Conservation (phyloP, 2,329 filamentous ascomycete species). For the Stemphylium lycopersici region DNA sequence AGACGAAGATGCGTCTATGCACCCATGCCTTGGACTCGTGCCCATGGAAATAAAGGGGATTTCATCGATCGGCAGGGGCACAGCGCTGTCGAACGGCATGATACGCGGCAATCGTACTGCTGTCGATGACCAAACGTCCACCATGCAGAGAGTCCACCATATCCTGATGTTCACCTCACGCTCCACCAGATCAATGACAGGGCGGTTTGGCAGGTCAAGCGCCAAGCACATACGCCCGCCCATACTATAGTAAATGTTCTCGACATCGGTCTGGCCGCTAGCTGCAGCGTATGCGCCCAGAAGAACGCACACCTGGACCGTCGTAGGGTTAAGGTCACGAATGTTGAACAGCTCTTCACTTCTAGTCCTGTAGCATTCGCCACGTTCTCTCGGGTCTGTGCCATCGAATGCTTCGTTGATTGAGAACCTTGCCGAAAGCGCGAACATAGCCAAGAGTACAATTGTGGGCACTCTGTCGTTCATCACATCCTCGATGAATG, state of each 20-base stretch:
- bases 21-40: constrained; percentile 15
- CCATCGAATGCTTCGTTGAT: constrained; percentile 18
- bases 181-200: constrained; percentile 26
- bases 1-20: constrained; percentile 13
- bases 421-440: constrained; percentile 30
- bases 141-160: constrained; percentile 35
- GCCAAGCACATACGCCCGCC: constrained; percentile 30
- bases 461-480: constrained; percentile 23
- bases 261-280: constrained; percentile 30
- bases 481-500: constrained; percentile 26
- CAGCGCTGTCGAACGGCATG: constrained; percentile 27
- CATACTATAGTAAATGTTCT: constrained; percentile 32
- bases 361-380: constrained; percentile 22
- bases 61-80: constrained; percentile 31
- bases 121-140: constrained; percentile 34
- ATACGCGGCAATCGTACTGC: constrained; percentile 29
- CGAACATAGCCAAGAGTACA: constrained; percentile 28
- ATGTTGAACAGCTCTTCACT: constrained; percentile 28
- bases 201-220: constrained; percentile 28
- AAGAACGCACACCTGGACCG: constrained; percentile 28
- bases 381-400: constrained; percentile 23
- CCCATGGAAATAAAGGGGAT: constrained; percentile 29
- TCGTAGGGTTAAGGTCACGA: constrained; percentile 23
- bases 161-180: constrained; percentile 33
- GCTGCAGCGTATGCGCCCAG: constrained; percentile 32